Evolutionary conservation across 331 rosid species (phyloP).

Genomic region (Malus hybrid): DNA sequence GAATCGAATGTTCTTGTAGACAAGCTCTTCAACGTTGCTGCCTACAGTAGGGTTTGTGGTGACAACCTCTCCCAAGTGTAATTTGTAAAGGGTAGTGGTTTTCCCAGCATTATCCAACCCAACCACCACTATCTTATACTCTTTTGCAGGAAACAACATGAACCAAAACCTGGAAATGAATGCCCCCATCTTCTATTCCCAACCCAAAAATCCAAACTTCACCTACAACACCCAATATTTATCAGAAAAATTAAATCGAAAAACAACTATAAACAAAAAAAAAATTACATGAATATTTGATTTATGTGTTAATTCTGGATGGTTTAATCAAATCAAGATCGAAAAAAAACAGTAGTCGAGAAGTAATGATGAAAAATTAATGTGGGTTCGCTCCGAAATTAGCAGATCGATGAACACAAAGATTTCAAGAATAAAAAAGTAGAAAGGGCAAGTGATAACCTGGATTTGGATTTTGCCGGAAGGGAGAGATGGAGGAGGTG

Average conservation of each 20-base stretch:
- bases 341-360: not conserved
- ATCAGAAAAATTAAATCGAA: not conserved
- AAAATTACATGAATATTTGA: not conserved
- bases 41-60: constrained; percentile 97
- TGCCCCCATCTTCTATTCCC: constrained; percentile 59
- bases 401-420: not conserved
- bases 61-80: constrained; percentile 97
- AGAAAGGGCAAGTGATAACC: not conserved
- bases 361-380: not conserved
- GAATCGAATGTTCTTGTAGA: constrained; percentile 91
- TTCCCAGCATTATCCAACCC: constrained; percentile 96
- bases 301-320: not conserved
- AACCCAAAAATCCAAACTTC: constrained; percentile 2
- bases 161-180: constrained; percentile 76
- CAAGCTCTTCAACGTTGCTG: constrained; percentile 95
- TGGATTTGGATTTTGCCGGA: not conserved
- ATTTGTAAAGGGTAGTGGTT: constrained; percentile 92
- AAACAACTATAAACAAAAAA: not conserved
- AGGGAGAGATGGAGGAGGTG: not conserved
- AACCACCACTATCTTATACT: constrained; percentile 89
- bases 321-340: not conserved
- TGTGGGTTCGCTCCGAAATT: not conserved
- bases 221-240: constrained; percentile 11
- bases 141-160: constrained; percentile 90
- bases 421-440: not conserved